Conservation (phyloP, 2,329 filamentous ascomycete species). For the Orbilia brochopaga region DNA sequence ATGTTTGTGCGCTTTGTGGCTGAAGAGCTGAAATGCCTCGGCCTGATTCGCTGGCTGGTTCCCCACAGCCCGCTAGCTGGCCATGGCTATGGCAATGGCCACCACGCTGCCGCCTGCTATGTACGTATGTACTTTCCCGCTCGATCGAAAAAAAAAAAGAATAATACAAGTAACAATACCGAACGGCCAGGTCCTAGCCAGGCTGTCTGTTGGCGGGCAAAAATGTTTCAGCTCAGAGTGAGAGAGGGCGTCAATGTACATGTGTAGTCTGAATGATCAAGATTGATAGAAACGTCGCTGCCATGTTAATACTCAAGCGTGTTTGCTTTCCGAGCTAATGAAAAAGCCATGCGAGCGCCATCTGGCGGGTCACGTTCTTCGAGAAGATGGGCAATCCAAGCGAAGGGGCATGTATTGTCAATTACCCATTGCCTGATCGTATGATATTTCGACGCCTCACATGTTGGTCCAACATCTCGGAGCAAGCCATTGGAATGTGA, state of each 20-base stretch:
- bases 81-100: not conserved
- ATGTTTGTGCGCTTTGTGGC: conserved; percentile 19
- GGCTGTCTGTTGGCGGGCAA: too few species aligned
- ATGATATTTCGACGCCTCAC: conserved; percentile 19
- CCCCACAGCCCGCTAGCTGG: too few species aligned
- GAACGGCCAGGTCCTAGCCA: not conserved
- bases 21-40: conserved; percentile 17
- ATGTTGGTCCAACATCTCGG: not conserved
- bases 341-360: conserved; percentile 37
- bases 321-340: conserved; percentile 20
- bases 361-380: conserved; percentile 42
- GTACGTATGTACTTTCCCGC: not conserved
- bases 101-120: not conserved
- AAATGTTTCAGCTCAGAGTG: conserved; percentile 44
- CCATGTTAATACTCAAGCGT: not conserved
- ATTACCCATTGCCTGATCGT: conserved; percentile 23
- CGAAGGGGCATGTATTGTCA: conserved; percentile 17
- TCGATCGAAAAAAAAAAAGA: not conserved
- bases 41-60: conserved; percentile 11
- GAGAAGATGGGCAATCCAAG: conserved; percentile 42
- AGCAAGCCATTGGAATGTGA: not conserved
- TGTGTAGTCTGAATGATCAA: not conserved
- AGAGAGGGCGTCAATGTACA: not conserved
- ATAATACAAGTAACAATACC: too few species aligned
- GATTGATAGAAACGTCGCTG: conserved; percentile 12